Percentiles rank a stretch among this genome's conserved stretches.
phyloP scores from a whole-genome alignment of 768 basidiomycete species.

The Gymnopilus dilepis region DNA sequence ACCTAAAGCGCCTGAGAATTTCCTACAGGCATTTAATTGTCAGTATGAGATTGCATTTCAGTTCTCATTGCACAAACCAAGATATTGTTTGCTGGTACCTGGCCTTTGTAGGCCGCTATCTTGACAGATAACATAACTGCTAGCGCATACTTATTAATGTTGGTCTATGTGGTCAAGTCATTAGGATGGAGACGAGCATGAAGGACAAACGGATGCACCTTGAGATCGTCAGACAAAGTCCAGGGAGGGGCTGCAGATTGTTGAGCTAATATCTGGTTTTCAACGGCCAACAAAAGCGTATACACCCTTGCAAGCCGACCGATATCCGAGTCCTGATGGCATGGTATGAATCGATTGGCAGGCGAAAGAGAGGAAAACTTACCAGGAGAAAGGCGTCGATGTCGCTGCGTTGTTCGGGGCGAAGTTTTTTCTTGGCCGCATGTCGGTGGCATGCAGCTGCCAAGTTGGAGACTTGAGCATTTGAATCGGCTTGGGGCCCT shows the following conservation, averaged over 20 bases:
- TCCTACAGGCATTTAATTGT: neutral
- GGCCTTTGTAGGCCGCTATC: neutral
- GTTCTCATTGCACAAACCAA: no score
- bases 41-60: no score
- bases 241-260: neutral
- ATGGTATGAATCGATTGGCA: no score
- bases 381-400: constrained; percentile 13
- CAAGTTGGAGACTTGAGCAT: constrained; percentile 5
- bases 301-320: neutral
- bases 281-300: neutral
- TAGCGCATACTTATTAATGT: constrained; percentile 23
- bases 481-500: no score
- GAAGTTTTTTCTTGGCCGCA: constrained; percentile 12
- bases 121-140: constrained; percentile 13
- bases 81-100: neutral
- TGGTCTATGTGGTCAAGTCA: constrained; percentile 1
- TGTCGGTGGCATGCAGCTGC: constrained; percentile 7
- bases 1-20: constrained; percentile 8
- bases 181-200: neutral
- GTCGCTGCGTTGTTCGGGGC: constrained; percentile 14
- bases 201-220: neutral
- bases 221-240: neutral
- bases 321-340: neutral
- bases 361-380: no score
- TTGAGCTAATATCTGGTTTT: neutral